Evolutionary conservation across 2,329 filamentous ascomycete genomes (phyloP).

Genomic region (Aureobasidium sp.): DNA sequence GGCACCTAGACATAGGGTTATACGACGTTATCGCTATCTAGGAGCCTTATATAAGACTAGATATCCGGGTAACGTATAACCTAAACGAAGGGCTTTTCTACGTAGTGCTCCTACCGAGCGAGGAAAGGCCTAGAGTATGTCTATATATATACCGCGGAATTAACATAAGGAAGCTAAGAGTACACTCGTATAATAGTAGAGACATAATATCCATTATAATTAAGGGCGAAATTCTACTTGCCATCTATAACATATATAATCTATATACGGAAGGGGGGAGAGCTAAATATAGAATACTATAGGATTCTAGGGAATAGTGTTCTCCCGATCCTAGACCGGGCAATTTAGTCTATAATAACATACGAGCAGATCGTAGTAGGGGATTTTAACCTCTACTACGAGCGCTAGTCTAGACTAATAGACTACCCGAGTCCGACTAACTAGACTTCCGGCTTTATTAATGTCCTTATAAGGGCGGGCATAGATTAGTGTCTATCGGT

Average conservation of each 20-base stretch:
- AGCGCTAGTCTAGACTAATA: no score
- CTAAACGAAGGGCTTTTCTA: not conserved
- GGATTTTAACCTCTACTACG: no score
- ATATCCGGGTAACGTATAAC: not conserved
- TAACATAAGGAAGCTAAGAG: not conserved
- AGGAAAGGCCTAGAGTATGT: not conserved
- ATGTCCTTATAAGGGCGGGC: no score
- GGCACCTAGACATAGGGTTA: not conserved
- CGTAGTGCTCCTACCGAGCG: not conserved
- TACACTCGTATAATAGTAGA: not conserved
- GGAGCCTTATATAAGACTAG: not conserved
- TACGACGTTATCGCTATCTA: no score
- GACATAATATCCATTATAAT: not conserved
- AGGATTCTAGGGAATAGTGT: not conserved
- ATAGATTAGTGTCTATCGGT: no score
- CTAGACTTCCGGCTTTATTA: no score
- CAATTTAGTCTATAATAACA: no score
- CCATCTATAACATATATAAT: not conserved
- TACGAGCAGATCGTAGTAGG: no score
- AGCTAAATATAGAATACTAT: not conserved
- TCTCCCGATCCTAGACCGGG: not conserved
- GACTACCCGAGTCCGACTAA: no score
- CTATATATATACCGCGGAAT: not conserved
- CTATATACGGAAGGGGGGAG: not conserved
- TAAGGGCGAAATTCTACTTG: not conserved